Base-by-base conservation (phyloP, 1,284 basidiomycete genomes). In the Ustilago curta region DNA sequence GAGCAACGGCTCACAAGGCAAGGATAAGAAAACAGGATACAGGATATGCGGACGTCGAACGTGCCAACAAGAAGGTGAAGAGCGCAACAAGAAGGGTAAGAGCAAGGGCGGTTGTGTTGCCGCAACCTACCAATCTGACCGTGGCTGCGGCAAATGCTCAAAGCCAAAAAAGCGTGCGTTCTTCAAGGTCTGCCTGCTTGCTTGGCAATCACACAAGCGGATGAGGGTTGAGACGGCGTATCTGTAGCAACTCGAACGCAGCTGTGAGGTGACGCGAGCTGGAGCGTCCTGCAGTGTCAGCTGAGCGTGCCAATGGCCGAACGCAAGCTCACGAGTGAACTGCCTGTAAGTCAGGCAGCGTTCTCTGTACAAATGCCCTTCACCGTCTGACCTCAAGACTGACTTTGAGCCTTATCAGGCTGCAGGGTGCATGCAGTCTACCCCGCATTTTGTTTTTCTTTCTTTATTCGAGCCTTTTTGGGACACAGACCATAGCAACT, bases 391-490 rank as follows among this genome's bases (percentile, higher is more conserved):
- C 8, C 25, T 48, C 47, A 6, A 47, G 27, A 29, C 23, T 42
- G 51, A 19, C 39, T 39, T 53, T 54, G n/a, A 21, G 61, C 35
- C 63, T 53, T 54, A 59, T 65, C 59, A 25, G 12, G 37, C 59
- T 59, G 63, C 57, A 59, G 57, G 55, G 40, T 51, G 31, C 63
- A 52, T 65, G 57, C 63, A 43, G 44, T 25, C 49, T 69, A 69
- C 66, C 66, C 59, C 59, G 59, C 56, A 63, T 51, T 62, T 54
- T 55, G 42, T 6, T 42, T 25, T 42, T 7, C 9, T 14, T 27
- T 27, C 27, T 42, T 7, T 19, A 21, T 27, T 27, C 27, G 27
- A 27, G 12, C 45, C 18, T 25, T n/a, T 49, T 18, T 32, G 27
- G 43, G 19, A 45, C 53, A 55, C 42, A 45, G 27, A 23, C 40